Evolutionary conservation across 305 asterid species (phyloP).

Genomic region (Rubia peregrina): DNA sequence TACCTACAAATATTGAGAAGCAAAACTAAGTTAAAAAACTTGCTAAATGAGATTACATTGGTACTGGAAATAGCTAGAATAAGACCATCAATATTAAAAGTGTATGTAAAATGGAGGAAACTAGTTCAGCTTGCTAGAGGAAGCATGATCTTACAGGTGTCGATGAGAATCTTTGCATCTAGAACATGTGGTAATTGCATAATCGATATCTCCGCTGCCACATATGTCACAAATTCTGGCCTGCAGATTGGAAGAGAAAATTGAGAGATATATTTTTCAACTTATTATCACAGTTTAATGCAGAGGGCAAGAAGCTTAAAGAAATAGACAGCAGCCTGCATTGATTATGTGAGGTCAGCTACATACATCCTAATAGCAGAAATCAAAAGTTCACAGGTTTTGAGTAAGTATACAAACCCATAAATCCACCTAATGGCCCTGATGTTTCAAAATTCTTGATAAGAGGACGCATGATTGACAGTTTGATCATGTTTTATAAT

Average conservation of each 20-base stretch:
- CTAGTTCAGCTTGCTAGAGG: background rate
- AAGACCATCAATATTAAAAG: background rate
- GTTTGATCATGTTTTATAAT: too few relatives aligned
- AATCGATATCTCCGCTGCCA: background rate
- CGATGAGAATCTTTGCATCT: slow-evolving; percentile 5
- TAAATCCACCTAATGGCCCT: too few relatives aligned
- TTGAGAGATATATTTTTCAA: background rate
- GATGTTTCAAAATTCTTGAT: too few relatives aligned
- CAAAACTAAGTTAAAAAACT: background rate
- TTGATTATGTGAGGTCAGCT: too few relatives aligned
- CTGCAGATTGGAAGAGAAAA: slow-evolving; percentile 7
- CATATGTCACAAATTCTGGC: slow-evolving; percentile 11
- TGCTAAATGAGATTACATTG: background rate
- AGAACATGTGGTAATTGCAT: slow-evolving; percentile 8
- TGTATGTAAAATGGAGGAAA: background rate
- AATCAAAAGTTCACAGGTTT: too few relatives aligned
- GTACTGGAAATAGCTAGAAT: background rate
- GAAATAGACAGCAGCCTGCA: background rate
- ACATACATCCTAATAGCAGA: too few relatives aligned
- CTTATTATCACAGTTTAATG: too few relatives aligned
- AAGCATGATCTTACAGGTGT: slow-evolving; percentile 10
- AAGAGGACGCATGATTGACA: too few relatives aligned
- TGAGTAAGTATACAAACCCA: too few relatives aligned
- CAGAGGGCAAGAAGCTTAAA: background rate
- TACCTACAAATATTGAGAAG: slow-evolving; percentile 1